These are phyloP conservation scores for Themeda triandra DNA, from an alignment of 176 grass and related monocot species.

Conservation along the genomic window DNA sequence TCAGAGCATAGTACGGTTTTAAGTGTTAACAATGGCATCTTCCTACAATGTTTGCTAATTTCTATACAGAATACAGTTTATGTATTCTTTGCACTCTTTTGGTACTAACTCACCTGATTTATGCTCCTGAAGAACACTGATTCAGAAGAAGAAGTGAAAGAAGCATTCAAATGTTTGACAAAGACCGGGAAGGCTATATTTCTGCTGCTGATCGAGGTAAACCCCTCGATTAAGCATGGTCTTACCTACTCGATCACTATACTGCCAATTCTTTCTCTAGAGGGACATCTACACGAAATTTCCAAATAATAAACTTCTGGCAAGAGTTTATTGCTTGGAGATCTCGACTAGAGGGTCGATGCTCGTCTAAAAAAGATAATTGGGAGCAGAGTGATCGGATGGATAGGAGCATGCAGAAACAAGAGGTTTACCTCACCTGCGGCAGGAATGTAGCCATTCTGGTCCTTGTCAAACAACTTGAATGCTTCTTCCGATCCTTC, in stretches of 20 bases:
- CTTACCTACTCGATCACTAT: not conserved
- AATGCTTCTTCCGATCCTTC: constrained; percentile 23
- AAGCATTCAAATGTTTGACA: constrained; percentile 31
- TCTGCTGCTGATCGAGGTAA: constrained; percentile 35
- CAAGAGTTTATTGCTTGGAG: not conserved
- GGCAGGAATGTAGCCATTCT: constrained; percentile 21
- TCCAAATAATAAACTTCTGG: not conserved
- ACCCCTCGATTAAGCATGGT: not conserved
- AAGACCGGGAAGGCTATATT: constrained; percentile 30
- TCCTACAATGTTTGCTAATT: not conserved
- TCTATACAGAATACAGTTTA: not conserved
- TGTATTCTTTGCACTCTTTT: not conserved
- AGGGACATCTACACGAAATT: not conserved
- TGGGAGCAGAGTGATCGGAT: too few species aligned
- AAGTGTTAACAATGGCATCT: not conserved
- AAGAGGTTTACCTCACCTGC: not conserved
- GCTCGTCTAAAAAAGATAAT: not conserved
- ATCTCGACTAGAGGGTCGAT: not conserved
- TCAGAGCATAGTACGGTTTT: not conserved
- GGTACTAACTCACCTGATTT: constrained; percentile 2
- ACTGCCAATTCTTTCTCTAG: not conserved
- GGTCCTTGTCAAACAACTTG: not conserved
- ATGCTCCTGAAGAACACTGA: constrained; percentile 28
- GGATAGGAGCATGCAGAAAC: not conserved
- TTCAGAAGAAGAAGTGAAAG: constrained; percentile 31